phyloP scores from a whole-genome alignment of 164 flowering plant genomes.

The Vitis cinerea region DNA sequence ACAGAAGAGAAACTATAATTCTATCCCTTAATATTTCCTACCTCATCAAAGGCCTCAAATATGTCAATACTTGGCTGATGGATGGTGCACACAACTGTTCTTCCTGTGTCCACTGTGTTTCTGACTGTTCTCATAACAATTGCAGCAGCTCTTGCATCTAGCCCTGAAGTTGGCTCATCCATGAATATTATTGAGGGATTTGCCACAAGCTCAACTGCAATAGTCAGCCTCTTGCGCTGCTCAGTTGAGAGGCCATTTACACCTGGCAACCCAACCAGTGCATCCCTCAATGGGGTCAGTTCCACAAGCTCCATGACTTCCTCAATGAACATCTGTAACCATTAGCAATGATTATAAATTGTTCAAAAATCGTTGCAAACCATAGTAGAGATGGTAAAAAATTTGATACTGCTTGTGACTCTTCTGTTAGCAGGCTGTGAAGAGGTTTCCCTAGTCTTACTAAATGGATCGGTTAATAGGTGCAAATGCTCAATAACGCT shows the following conservation, averaged over 20 bases:
- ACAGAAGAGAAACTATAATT: background rate
- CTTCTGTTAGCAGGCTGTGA: no score
- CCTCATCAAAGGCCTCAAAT: constrained; percentile 69
- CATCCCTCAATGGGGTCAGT: constrained; percentile 33
- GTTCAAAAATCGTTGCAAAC: background rate
- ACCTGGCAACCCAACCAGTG: constrained; percentile 57
- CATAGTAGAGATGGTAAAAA: no score
- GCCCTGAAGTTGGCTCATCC: constrained; percentile 75
- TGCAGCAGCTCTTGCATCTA: constrained; percentile 73
- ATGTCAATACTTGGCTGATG: constrained; percentile 73
- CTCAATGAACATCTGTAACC: constrained; percentile 46
- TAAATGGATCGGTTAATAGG: no score
- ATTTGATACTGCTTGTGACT: no score
- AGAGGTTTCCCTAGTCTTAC: no score
- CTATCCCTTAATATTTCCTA: background rate
- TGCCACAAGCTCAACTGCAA: constrained; percentile 65
- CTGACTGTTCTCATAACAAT: constrained; percentile 70
- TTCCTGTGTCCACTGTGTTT: constrained; percentile 65
- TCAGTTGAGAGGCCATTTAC: constrained; percentile 59
- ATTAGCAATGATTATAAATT: background rate
- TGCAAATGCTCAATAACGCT: no score
- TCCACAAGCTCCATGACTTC: constrained; percentile 65
- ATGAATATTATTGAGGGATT: constrained; percentile 69
- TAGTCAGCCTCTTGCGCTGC: constrained; percentile 63
- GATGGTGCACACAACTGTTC: constrained; percentile 68